Conservation (phyloP, 2,329 filamentous ascomycete genomes). For the Blastomyces emzantsi region DNA sequence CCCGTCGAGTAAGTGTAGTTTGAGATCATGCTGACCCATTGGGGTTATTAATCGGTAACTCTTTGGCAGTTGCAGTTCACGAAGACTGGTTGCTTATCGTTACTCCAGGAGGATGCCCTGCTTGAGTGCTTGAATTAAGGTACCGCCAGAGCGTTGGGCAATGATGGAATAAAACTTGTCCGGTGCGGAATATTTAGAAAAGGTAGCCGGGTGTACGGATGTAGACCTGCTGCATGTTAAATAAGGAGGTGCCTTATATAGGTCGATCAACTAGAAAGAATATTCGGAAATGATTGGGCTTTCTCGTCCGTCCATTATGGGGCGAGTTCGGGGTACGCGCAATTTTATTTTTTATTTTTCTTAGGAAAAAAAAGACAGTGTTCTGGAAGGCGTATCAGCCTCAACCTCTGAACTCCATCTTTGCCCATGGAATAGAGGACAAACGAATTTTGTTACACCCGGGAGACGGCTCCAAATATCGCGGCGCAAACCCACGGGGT, state of each 20-base stretch:
- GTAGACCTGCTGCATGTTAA: background rate
- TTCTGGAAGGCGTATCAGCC: background rate
- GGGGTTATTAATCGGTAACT: background rate
- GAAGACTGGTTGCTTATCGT: background rate
- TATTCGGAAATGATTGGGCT: no score
- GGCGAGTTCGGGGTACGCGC: background rate
- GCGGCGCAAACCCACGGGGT: background rate
- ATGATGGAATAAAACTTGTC: background rate
- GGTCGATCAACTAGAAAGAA: background rate
- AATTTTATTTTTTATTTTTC: background rate
- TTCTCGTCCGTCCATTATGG: background rate
- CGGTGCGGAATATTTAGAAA: background rate
- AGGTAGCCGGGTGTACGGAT: background rate
- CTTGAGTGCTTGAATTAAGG: background rate
- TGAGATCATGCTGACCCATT: background rate
- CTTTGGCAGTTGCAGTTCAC: background rate
- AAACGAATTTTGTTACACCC: background rate
- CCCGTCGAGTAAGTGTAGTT: background rate
- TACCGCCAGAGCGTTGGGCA: background rate
- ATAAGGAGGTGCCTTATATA: background rate
- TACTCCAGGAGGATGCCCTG: background rate
- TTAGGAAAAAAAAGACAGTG: background rate
- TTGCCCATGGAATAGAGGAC: background rate
- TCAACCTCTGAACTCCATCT: background rate
- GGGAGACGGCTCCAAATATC: background rate